Conservation (phyloP, 164 flowering plant species). For the Sextonia rubra region DNA sequence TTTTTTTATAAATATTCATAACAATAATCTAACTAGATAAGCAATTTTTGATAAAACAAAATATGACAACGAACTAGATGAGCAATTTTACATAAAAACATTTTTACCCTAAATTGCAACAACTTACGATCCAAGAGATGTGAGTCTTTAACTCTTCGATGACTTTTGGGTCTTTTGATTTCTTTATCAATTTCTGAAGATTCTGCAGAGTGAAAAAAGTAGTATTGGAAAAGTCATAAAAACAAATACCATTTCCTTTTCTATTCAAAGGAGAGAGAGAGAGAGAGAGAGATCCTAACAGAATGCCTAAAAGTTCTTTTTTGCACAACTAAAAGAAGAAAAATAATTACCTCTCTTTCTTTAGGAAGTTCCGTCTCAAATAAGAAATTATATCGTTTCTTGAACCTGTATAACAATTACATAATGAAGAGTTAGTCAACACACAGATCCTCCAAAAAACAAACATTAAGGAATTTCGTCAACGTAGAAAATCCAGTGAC, state of each 20-base stretch:
- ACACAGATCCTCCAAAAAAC: neutral
- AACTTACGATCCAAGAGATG: conserved; percentile 72
- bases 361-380: conserved; percentile 59
- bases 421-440: neutral
- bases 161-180: conserved; percentile 46
- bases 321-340: neutral
- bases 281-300: neutral
- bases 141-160: conserved; percentile 42
- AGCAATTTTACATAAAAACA: too few relatives aligned
- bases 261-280: neutral
- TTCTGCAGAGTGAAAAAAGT: conserved; percentile 36
- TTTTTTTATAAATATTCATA: too few relatives aligned
- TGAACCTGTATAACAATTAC: conserved; percentile 47
- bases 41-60: too few relatives aligned
- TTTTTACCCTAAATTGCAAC: neutral
- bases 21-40: too few relatives aligned
- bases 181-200: conserved; percentile 51
- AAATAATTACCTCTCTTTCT: conserved; percentile 61
- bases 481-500: neutral
- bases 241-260: neutral
- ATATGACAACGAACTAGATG: neutral
- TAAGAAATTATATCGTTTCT: conserved; percentile 70
- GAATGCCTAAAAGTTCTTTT: neutral
- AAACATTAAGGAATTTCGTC: neutral
- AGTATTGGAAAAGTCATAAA: neutral